Evolutionary conservation across 768 basidiomycete species (phyloP).

Genomic region (Imleria badia): DNA sequence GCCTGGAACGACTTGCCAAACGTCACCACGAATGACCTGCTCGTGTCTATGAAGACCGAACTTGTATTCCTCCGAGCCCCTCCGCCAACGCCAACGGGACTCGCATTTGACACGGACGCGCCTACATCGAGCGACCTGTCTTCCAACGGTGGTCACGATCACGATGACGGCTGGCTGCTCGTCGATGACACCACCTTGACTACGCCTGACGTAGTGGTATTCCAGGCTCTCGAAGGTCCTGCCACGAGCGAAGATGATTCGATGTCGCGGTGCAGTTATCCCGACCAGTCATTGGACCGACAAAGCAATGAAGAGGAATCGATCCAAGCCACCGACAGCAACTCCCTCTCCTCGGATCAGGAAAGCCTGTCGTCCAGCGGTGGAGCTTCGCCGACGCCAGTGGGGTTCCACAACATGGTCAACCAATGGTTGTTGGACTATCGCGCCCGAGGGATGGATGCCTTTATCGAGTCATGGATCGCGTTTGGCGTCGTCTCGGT

Average conservation of each 20-base stretch:
- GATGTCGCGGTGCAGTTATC: background rate
- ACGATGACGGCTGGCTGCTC: background rate
- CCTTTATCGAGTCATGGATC: constrained; percentile 17
- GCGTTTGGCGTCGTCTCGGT: constrained; percentile 13
- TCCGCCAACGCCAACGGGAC: constrained; percentile 20
- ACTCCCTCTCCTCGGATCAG: constrained; percentile 6
- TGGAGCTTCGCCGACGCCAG: background rate
- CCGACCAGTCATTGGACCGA: background rate
- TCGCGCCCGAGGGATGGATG: constrained; percentile 10
- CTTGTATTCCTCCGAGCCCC: constrained; percentile 10
- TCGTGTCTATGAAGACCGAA: constrained; percentile 7
- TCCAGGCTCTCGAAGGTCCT: background rate
- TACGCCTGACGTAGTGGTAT: background rate
- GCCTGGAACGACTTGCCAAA: constrained; percentile 31
- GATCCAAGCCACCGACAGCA: background rate
- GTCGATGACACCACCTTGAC: constrained; percentile 1
- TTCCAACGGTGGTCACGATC: background rate
- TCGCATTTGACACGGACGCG: constrained; percentile 2
- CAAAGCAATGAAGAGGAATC: background rate
- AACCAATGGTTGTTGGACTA: constrained; percentile 25
- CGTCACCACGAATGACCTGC: constrained; percentile 6
- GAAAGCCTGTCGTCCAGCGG: constrained; percentile 11
- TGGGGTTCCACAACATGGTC: constrained; percentile 16
- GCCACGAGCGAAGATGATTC: background rate
- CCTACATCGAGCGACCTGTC: background rate